Evolutionary conservation across 2,329 filamentous ascomycete species (phyloP), one percentile per base, ranked within the genome.

Genomic region (Ceratocystis ficicola): DNA sequence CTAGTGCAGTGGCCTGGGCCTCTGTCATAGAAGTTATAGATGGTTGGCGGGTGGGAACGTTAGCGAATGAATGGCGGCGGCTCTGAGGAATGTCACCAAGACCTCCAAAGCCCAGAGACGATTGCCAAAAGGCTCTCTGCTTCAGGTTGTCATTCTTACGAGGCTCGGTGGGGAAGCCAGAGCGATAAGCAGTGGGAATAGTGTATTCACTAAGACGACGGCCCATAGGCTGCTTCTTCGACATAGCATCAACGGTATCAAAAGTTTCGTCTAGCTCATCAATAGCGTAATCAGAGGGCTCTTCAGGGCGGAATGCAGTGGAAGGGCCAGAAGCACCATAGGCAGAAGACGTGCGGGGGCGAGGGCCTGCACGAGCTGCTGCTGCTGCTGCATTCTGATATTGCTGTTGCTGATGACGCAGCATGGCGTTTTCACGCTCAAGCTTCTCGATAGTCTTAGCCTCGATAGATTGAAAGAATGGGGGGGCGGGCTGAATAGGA

Each of bases 1-100:
- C 30, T 17, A 64, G 36, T 20, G 63, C 63, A 22, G 60, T 41
- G 32, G 50, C 60, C n/a, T 65, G 50, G 28, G 61, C 63, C 20
- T 67, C 66, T 22, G 62, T 67, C 64, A 84, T 76, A 32, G 84
- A 86, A 70, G 82, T 81, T 69, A 86, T 82, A 2, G 84, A 86
- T 1, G 79, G 81, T 69, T 87, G 84, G 15, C 85, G 80, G 30
- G 83, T 85, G 32, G 82, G 84, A 71, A 86, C 80, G 70, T 86
- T 86, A 63, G 85, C 89, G 72, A 94, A 90, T 1, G 89, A 93
- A 74, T 93, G 89, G 32, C 89, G 84, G 67, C 89, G 83, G 71
- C 88, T 90, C 71, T 91, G 87, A 12, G 86, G 83, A 36, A 84
- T 78, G 68, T 89, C 86, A 3, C 78, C 79, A 28, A 83, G 36